A percentile compares a stretch with the other conserved stretches of the same genome.
These are phyloP conservation scores for Nyctanthes arbortristis DNA, from an alignment of 257 asterid species.

Conservation along the genomic window DNA sequence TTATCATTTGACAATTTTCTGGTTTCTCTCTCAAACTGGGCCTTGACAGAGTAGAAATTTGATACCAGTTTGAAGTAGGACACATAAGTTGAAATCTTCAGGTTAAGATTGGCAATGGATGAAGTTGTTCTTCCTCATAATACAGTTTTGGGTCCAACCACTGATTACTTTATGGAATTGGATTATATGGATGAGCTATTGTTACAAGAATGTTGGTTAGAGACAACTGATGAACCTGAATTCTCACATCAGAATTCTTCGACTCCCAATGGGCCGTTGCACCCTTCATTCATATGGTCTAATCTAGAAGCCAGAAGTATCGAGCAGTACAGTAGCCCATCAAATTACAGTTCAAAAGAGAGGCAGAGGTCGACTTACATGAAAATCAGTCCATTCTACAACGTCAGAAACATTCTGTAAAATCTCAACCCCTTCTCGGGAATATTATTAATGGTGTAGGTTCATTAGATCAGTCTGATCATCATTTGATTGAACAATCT, in stretches of 20 bases:
- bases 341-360: constrained; percentile 37
- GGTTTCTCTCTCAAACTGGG: constrained; percentile 30
- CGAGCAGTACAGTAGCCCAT: constrained; percentile 31
- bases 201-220: constrained; percentile 80
- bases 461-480: constrained; percentile 30
- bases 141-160: constrained; percentile 33
- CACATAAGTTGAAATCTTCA: constrained; percentile 12
- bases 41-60: constrained; percentile 18
- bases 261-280: constrained; percentile 53
- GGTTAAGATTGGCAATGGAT: constrained; percentile 50
- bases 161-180: constrained; percentile 69
- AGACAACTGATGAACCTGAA: constrained; percentile 61
- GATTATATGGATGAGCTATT: constrained; percentile 81
- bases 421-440: constrained; percentile 31
- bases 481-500: constrained; percentile 27
- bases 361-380: constrained; percentile 48
- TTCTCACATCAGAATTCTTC: constrained; percentile 47
- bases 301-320: constrained; percentile 37
- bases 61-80: background rate
- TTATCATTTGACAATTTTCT: constrained; percentile 12
- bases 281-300: constrained; percentile 64
- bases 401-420: constrained; percentile 29
- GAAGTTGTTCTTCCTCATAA: constrained; percentile 49
- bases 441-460: constrained; percentile 26
- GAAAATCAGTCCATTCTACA: constrained; percentile 53